Conservation (phyloP, 2,329 filamentous ascomycete species). For the Aspergillus eucalypticola region DNA sequence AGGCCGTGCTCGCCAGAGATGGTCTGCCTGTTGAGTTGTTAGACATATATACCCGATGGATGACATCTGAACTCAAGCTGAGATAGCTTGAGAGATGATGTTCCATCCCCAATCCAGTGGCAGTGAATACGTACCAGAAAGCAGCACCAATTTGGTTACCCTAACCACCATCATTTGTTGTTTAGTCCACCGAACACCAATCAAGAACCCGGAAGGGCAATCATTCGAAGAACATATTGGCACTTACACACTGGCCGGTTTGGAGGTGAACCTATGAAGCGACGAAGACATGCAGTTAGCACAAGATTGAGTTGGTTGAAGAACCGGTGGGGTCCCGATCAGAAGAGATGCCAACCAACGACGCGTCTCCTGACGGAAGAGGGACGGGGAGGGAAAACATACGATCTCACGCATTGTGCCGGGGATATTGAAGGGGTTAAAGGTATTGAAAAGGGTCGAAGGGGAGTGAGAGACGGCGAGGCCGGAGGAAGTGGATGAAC, state of each 20-base stretch:
- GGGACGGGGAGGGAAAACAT: constrained; percentile 43
- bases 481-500: constrained; percentile 11
- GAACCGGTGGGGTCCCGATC: constrained; percentile 37
- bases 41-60: constrained; percentile 30
- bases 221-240: constrained; percentile 13
- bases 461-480: constrained; percentile 16
- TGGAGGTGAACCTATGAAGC: constrained; percentile 89
- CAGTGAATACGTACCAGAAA: constrained; percentile 73
- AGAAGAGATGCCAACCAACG: constrained; percentile 33
- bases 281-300: constrained; percentile 37
- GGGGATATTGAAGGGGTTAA: constrained; percentile 22
- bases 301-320: constrained; percentile 30
- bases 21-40: constrained; percentile 63
- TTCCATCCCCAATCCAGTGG: background rate
- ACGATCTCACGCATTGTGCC: constrained; percentile 74
- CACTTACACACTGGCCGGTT: constrained; percentile 97
- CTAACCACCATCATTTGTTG: constrained; percentile 51
- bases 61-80: background rate
- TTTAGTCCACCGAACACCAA: constrained; percentile 7
- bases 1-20: constrained; percentile 93
- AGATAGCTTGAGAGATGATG: background rate
- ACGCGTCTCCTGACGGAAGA: constrained; percentile 36
- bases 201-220: background rate
- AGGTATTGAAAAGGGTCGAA: constrained; percentile 12
- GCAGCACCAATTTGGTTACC: constrained; percentile 99